Conservation (phyloP, 2,329 filamentous ascomycete genomes). For the Chalaropsis ovoidea region DNA sequence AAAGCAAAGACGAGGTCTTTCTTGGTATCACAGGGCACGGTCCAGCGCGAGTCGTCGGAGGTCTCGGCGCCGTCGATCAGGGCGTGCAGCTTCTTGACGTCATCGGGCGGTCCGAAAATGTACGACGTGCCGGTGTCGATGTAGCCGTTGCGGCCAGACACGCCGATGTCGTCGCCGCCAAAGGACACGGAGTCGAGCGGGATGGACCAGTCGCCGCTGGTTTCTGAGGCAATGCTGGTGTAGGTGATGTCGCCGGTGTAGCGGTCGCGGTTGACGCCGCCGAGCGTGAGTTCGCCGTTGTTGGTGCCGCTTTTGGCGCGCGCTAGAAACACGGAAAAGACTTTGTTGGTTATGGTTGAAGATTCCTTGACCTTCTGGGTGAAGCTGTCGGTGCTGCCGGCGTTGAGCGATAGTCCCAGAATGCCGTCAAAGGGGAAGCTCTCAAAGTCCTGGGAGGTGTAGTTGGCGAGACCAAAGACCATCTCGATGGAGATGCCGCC, state of each 20-base stretch:
- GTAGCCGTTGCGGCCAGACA: slow-evolving; percentile 52
- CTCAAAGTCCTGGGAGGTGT: slow-evolving; percentile 62
- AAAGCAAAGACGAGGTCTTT: slow-evolving; percentile 55
- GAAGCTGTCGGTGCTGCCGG: slow-evolving; percentile 53
- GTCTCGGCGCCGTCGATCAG: slow-evolving; percentile 52
- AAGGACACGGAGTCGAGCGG: slow-evolving; percentile 55
- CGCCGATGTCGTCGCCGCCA: slow-evolving; percentile 47
- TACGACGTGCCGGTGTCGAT: slow-evolving; percentile 80
- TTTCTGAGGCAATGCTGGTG: slow-evolving; percentile 42
- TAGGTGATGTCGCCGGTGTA: slow-evolving; percentile 62
- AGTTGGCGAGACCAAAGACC: slow-evolving; percentile 61
- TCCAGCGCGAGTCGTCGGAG: slow-evolving; percentile 53
- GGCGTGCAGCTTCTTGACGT: slow-evolving; percentile 58
- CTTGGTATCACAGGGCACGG: slow-evolving; percentile 61
- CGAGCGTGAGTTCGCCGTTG: slow-evolving; percentile 69
- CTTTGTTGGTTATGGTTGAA: slow-evolving; percentile 43
- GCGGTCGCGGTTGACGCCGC: slow-evolving; percentile 54
- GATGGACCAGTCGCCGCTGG: slow-evolving; percentile 61
- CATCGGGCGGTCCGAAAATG: slow-evolving; percentile 57
- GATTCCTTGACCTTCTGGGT: slow-evolving; percentile 50
- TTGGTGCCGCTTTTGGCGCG: slow-evolving; percentile 55
- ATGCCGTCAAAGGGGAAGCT: slow-evolving; percentile 83
- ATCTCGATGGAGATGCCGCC: slow-evolving; percentile 55
- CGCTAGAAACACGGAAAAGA: slow-evolving; percentile 59
- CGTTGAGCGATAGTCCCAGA: slow-evolving; percentile 60